Evolutionary conservation across 352 stramenopile genomes (phyloP).

Genomic region (Globisporangium megalacanthum): DNA sequence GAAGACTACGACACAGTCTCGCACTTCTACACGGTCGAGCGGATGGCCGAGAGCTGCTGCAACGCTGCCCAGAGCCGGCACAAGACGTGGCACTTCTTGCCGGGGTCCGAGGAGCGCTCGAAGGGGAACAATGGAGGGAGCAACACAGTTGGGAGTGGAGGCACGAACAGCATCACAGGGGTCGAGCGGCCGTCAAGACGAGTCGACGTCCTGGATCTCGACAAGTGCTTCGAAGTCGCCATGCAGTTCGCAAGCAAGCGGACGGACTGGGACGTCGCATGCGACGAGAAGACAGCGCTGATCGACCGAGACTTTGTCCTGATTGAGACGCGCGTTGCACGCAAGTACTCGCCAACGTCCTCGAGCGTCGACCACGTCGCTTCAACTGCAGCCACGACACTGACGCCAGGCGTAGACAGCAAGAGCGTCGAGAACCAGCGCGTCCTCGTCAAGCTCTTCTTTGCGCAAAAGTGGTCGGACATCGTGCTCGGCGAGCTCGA

Average conservation of each 20-base stretch:
- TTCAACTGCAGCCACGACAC: neutral
- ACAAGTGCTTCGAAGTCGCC: conserved; percentile 60
- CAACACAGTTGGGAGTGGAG: conserved; percentile 12
- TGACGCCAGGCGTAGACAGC: neutral
- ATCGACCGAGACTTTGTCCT: conserved; percentile 67
- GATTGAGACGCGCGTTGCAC: conserved; percentile 36
- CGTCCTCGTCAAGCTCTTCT: conserved; percentile 60
- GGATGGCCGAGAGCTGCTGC: conserved; percentile 60
- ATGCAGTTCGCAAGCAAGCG: conserved; percentile 57
- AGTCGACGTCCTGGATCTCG: conserved; percentile 63
- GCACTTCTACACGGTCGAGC: conserved; percentile 79
- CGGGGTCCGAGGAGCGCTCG: conserved; percentile 48
- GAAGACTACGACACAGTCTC: conserved; percentile 37
- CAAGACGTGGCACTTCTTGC: conserved; percentile 74
- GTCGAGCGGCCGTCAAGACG: conserved; percentile 57
- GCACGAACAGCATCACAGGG: conserved; percentile 35
- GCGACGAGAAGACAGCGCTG: conserved; percentile 43
- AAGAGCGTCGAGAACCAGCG: conserved; percentile 19
- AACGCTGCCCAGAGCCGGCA: conserved; percentile 63
- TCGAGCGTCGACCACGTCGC: neutral
- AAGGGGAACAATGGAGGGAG: conserved; percentile 39
- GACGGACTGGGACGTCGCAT: conserved; percentile 33
- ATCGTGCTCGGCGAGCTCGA: conserved; percentile 83
- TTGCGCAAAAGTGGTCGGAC: conserved; percentile 90
- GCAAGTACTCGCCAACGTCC: conserved; percentile 18